These are phyloP conservation scores for Trypethelium eluteriae DNA, from an alignment of 495 filamentous ascomycete species.

Conservation along the genomic window DNA sequence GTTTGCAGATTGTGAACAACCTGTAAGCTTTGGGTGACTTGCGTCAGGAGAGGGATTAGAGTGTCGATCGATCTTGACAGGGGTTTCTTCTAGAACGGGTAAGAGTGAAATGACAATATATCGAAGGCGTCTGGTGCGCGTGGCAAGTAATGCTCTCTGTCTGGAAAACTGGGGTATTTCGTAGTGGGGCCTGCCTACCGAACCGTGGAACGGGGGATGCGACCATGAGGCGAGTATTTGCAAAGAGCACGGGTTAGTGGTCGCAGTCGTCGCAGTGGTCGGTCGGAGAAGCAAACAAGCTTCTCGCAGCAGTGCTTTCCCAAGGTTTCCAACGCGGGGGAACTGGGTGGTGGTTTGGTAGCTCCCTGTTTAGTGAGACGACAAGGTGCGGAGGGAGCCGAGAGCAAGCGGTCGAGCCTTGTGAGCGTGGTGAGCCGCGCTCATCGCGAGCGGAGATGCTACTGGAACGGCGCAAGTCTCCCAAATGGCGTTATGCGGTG, in stretches of 20 bases:
- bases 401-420: not conserved
- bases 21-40: not conserved
- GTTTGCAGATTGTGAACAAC: slow-evolving; percentile 1
- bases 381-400: slow-evolving; percentile 9
- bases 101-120: not conserved
- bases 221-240: not conserved
- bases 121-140: not conserved
- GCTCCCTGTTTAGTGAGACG: not conserved
- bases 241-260: too few relatives aligned
- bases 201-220: not conserved
- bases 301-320: not conserved
- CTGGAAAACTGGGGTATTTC: not conserved
- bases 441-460: slow-evolving; percentile 6
- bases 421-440: not conserved
- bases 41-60: not conserved
- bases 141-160: not conserved
- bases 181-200: not conserved
- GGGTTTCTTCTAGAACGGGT: not conserved
- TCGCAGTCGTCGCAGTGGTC: not conserved
- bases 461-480: slow-evolving; percentile 1
- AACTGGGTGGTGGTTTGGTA: not conserved
- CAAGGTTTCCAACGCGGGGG: slow-evolving; percentile 7
- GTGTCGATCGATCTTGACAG: not conserved
- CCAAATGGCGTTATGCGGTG: not conserved
- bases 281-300: not conserved